Evolutionary conservation across 176 grass and related monocot genomes (phyloP), one percentile per base, ranked within the genome.

Genomic region (Leersia perrieri): DNA sequence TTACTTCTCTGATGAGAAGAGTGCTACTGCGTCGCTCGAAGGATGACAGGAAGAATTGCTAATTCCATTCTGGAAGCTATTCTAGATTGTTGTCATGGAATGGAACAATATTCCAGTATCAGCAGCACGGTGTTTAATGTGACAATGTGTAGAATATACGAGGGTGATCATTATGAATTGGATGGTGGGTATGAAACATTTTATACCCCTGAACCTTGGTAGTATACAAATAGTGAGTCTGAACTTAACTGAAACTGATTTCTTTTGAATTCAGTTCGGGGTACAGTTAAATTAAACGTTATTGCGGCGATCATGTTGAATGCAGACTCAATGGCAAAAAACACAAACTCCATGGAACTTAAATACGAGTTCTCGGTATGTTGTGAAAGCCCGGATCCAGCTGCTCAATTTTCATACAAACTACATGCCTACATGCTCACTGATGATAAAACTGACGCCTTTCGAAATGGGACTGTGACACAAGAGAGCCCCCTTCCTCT

Each of bases 1-100:
- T 72, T 90, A 81, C 77, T 83, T 92, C 41, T 81, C 82, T 68
- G 90, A 92, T 1, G 90, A 87, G 58, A 80, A 74, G 77, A 74
- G 86, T n/a, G 41, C 30, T 14, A 64, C 34, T 28, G 1, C 83
- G 61, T 32, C 71, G 22, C 45, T 58, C 38, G 81, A 88, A 81
- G 81, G 73, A 51, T 87, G 78, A 88, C 78, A 44, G 23, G 6
- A 8, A 66, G 25, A 44, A 57, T 45, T 16, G 42, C 6, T 45
- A 3, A 45, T 45, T 45, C 42, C 42, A 45, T 45, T 16, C 15
- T 45, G 42, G 42, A 45, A 45, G 42, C 42, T 16, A 45, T 41
- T 41, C 39, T 12, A 6, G 22, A 53, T 53, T n/a, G 49, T n/a
- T 53, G 49, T 53, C 49, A 53, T 53, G 18, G 20, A 53, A 53